phyloP scores from a whole-genome alignment of 2,329 filamentous ascomycete genomes.

The Aureobasidium vineae region DNA sequence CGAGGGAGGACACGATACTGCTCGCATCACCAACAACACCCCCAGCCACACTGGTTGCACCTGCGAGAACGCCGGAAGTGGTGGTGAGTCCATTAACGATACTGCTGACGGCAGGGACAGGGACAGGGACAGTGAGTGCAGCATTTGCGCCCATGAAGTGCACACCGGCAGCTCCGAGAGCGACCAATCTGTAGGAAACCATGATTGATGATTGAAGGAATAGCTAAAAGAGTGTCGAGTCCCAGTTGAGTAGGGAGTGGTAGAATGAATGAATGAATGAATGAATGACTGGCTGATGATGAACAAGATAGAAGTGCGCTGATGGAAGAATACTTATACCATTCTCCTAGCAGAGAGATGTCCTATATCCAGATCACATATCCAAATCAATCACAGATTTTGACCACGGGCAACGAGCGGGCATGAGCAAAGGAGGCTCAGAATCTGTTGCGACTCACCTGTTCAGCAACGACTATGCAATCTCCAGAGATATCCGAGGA shows the following conservation, averaged over 20 bases:
- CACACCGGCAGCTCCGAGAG: slow-evolving; percentile 1
- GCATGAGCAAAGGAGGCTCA: not conserved
- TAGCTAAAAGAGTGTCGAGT: not conserved
- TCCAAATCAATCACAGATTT: not conserved
- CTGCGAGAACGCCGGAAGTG: no score
- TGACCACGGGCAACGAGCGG: not conserved
- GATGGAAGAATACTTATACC: not conserved
- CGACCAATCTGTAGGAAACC: not conserved
- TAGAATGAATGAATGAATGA: not conserved
- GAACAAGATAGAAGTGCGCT: not conserved
- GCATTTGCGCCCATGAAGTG: not conserved
- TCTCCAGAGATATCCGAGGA: not conserved
- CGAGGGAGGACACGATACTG: no score
- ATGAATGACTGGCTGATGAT: not conserved
- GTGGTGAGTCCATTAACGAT: not conserved
- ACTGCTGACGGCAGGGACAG: no score
- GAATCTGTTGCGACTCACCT: not conserved
- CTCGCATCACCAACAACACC: not conserved
- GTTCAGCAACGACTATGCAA: not conserved
- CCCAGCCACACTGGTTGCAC: not conserved
- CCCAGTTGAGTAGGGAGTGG: not conserved
- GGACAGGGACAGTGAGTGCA: not conserved
- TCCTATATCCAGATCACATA: not conserved
- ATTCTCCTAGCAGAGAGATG: not conserved
- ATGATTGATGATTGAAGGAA: not conserved